Base-by-base conservation (phyloP, 345 rosid species). In the Mallotus nudiflorus region DNA sequence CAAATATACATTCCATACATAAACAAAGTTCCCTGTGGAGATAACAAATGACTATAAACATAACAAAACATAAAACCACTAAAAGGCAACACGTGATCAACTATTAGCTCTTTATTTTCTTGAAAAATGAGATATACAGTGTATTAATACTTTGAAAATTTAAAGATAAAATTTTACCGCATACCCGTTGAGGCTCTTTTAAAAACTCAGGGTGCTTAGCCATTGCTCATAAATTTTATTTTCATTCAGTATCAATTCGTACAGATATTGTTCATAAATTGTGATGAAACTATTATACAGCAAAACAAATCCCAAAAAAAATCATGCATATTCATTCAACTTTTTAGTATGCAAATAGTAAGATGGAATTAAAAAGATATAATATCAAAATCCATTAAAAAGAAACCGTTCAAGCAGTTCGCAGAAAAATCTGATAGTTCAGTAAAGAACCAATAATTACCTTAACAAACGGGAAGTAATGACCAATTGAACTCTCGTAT, bases 401-500 rank as follows among this genome's bases (percentile, higher is more conserved):
- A 6, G 29, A 71, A 67, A 29, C 31, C 3, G 25, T 15, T 24
- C 62, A 71, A 50, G 55, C 39, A 28, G 5, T 53, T 46, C 18
- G 53, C 42, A 49, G 68, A 48, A 69, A 63, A 18, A 37, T 28
- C 25, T 4, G 9, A 9, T 9, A 1, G 11, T 29, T 6, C 28
- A n/a, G 51, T n/a, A 70, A 42, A 59, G 31, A 48, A 27, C n/a
- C n/a, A n/a, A n/a, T n/a, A n/a, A 12, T 45, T 81, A 87, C 97
- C 97, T 87, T 16, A 88, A 65, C 45, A 89, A 79, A 51, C 92
- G 92, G 4, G 92, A 91, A 18, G 79, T 81, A 55, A 89, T 75
- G 46, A 91, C 95, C 78, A 91, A 67, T 59, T 91, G 89, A 46
- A 89, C 78, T 66, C 44, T 81, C 71, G 80, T 84, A 18, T 66